Percentiles rank a stretch among this genome's conserved stretches.
These are phyloP conservation scores for Leccinum angustisporum DNA, from an alignment of 1,284 basidiomycete genomes.

Conservation along the genomic window DNA sequence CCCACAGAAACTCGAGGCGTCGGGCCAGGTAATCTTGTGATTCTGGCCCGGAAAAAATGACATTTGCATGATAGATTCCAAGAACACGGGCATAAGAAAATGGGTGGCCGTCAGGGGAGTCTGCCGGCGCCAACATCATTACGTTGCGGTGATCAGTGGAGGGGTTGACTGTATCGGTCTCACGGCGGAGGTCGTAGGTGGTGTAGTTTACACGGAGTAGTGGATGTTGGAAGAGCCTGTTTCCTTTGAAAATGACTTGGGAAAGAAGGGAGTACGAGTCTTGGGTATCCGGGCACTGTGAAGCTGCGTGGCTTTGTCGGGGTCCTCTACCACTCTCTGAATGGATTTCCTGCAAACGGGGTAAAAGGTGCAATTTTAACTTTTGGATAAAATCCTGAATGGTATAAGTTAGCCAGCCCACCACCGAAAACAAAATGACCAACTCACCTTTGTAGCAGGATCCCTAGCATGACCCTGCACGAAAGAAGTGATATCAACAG, in stretches of 20 bases:
- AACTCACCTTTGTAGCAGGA: background rate
- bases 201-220: background rate
- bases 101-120: background rate
- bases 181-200: background rate
- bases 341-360: background rate
- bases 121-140: background rate
- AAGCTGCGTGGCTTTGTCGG: background rate
- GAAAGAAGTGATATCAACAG: background rate
- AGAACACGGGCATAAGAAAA: background rate
- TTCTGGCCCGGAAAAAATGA: background rate
- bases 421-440: background rate
- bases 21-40: background rate
- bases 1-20: background rate
- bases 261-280: background rate
- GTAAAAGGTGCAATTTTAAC: background rate
- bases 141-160: background rate
- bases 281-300: background rate
- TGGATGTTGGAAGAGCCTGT: background rate
- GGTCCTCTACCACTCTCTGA: background rate
- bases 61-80: background rate
- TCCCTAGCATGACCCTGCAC: background rate
- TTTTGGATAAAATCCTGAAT: background rate
- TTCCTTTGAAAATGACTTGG: background rate
- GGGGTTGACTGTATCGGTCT: background rate
- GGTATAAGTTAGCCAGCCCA: background rate